Evolutionary conservation across 129 eudicot genomes (phyloP), one percentile per base, ranked within the genome.

Genomic region (Centaurea solstitialis): DNA sequence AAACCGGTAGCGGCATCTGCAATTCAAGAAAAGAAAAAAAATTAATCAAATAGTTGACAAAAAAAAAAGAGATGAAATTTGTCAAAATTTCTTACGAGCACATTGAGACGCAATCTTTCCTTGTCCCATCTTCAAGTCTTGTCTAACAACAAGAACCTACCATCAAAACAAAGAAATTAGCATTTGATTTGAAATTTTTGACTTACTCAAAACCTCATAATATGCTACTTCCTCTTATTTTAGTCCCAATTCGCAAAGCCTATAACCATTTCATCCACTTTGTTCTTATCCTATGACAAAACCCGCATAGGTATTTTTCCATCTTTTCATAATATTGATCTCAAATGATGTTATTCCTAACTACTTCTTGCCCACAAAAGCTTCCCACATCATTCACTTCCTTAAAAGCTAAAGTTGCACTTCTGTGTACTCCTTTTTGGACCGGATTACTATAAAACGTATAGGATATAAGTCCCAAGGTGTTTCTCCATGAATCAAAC

Each of bases 91-190:
- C 97, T 88, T 86, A 95, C 99, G 99, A 79, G 99, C 99, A 92
- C 99, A 95, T 77, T 95, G 99, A 81, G 99, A 95, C 4, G 97
- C 99, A 75, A 95, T 87, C 79, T 95, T 95, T 80, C 99, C 99
- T 33, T 89, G 68, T 79, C 97, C 99, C 99, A 95, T 95, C 88
- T 89, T 95, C 78, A 95, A 90, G 81, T 95, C 99, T 82, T 92
- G 97, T 86, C 99, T 87, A 81, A 95, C 99, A 53, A 95, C 97
- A 22, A 95, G 92, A 75, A 95, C 99, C 99, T 95, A 87, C 75
- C 57, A 84, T 24, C 5, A 40, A 30, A n/a, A 74, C 26, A 73
- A 71, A 21, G 53, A 50, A 40, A 15, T 73, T 18, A 1, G 81
- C 17, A 74, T 57, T 13, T 9, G 33, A 28, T 18, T 13, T n/a